A percentile compares a stretch with the other conserved stretches of the same genome.
These are phyloP conservation scores for Candida ascalaphidarum DNA, from an alignment of 805 yeast species.

Conservation along the genomic window DNA sequence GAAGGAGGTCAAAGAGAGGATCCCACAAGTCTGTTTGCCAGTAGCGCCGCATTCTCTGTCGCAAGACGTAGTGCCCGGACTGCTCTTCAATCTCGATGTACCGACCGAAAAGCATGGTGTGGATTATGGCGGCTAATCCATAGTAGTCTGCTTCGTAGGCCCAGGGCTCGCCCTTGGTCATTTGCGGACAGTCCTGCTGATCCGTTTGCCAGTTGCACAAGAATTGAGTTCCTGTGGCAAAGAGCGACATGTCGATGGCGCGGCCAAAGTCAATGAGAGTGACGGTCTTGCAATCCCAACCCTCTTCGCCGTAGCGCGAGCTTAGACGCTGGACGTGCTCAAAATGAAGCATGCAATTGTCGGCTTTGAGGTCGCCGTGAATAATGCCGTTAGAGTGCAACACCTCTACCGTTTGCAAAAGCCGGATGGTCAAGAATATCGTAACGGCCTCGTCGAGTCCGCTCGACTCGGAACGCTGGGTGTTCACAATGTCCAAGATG, in stretches of 20 bases:
- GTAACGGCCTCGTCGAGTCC: constrained; percentile 53
- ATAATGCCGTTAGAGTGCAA: constrained; percentile 62
- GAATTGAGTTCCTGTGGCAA: constrained; percentile 42
- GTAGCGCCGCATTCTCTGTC: constrained; percentile 51
- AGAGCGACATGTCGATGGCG: constrained; percentile 60
- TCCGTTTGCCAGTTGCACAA: constrained; percentile 52
- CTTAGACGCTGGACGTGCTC: constrained; percentile 9
- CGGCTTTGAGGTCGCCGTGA: constrained; percentile 84
- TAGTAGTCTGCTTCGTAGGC: constrained; percentile 74
- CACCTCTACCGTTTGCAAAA: constrained; percentile 48
- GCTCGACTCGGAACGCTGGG: constrained; percentile 17
- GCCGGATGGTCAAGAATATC: constrained; percentile 56
- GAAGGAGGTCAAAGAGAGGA: constrained; percentile 50
- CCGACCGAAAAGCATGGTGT: constrained; percentile 64
- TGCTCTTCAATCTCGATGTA: constrained; percentile 36
- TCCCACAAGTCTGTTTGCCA: constrained; percentile 73
- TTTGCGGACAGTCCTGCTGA: constrained; percentile 65
- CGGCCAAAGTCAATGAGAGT: constrained; percentile 76
- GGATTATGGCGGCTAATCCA: constrained; percentile 71
- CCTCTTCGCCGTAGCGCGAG: constrained; percentile 26
- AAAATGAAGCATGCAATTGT: constrained; percentile 72
- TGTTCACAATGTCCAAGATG: constrained; percentile 56
- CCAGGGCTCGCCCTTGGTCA: constrained; percentile 58
- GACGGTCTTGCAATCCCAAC: constrained; percentile 48
- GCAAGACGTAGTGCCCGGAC: not conserved